Evolutionary conservation across 2,329 filamentous ascomycete species (phyloP).

Genomic region (Nemania bipapillata): DNA sequence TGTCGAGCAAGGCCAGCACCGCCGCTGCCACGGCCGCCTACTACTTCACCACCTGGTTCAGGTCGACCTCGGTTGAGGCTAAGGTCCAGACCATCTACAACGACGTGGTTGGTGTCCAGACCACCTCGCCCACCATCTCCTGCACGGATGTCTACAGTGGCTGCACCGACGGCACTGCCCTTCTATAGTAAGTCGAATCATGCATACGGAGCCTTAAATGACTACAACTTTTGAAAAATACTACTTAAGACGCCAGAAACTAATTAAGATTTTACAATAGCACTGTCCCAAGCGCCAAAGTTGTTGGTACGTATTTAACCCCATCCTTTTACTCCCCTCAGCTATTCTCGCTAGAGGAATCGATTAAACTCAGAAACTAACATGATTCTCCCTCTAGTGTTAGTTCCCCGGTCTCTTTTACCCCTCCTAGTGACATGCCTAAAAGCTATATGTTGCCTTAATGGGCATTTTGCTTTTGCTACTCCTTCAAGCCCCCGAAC

Average conservation of each 20-base stretch:
- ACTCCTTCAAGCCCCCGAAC: no score
- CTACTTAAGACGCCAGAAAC: not conserved
- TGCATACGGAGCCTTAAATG: no score
- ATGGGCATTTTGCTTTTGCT: not conserved
- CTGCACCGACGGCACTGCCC: slow-evolving; percentile 33
- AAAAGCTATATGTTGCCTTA: not conserved
- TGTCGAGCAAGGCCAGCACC: slow-evolving; percentile 29
- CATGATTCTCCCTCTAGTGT: no score
- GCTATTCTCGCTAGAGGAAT: no score
- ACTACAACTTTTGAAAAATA: not conserved
- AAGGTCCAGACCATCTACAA: slow-evolving; percentile 39
- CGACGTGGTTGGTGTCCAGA: slow-evolving; percentile 33
- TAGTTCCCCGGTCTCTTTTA: not conserved
- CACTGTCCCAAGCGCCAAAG: slow-evolving; percentile 36
- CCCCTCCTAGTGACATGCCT: not conserved
- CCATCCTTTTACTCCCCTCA: no score
- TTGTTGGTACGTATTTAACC: slow-evolving; percentile 25
- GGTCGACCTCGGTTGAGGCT: slow-evolving; percentile 27
- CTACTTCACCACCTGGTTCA: slow-evolving; percentile 42
- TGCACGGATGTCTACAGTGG: slow-evolving; percentile 35
- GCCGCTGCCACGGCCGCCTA: slow-evolving; percentile 23
- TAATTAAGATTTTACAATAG: slow-evolving; percentile 18
- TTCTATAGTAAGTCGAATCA: slow-evolving; percentile 34
- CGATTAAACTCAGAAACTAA: no score
- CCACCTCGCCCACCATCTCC: slow-evolving; percentile 38